Base-by-base conservation (phyloP, 495 filamentous ascomycete genomes). In the Acidomyces sp. region DNA sequence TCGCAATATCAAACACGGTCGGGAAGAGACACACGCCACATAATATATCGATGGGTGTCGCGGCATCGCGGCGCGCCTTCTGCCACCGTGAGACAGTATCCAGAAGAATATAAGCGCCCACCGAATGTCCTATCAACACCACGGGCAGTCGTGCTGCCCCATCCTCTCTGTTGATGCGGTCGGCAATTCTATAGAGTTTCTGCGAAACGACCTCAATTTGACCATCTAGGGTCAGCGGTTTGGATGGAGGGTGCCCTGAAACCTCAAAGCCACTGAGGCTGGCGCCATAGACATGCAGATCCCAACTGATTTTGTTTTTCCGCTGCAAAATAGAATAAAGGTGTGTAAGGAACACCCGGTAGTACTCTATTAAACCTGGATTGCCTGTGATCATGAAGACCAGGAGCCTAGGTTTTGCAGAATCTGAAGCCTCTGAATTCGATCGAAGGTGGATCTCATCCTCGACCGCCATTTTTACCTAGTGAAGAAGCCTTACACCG, bases 301-400 rank as follows among this genome's bases (percentile, higher is more conserved):
- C 16, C 12, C 30, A 12, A 12, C 26, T 25, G 0, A 13, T 6
- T 7, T 40, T 24, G 4, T 28, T 35, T 4, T 31, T 34, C 9
- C 25, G 23, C n/a, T n/a, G n/a, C 6, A 69, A 49, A 6, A 56
- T 37, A n/a, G 5, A 23, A 30, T 62, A 56, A 3, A 78, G 59
- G 18, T 63, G 59, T 32, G 59, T 75, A 17, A 85, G 65, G 58
- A 92, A 94, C 1, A 70, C 65, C 25, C 67, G 56, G 60, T 95
- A 96, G 65, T 86, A 95, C 22, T 61, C 63, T 32, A 93, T 76
- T 24, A 93, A 62, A 0, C 88, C 88, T 7, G 88, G 88, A 46
- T 94, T 94, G 12, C 88, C 88, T 20, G 85, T 67, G 28, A 94
- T 74, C 57, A 92, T 83, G 63, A 70, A 77, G 27, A 78, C 62